Base-by-base conservation (phyloP, 352 stramenopile genomes). In the Globisporangium ultimum region DNA sequence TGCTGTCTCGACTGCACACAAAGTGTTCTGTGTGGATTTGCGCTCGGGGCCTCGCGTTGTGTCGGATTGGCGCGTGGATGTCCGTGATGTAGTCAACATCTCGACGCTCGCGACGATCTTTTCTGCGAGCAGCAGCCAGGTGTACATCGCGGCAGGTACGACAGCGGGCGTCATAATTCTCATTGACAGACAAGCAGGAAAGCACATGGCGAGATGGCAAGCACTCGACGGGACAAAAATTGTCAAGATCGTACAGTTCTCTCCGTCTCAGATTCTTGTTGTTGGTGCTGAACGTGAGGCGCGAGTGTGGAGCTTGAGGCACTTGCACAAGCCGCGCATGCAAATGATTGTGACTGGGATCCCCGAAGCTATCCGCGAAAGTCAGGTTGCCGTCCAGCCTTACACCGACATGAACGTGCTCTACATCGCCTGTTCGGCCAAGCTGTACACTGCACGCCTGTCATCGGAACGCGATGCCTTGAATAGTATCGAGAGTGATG, bases 271-370 rank as follows among this genome's bases (percentile, higher is more conserved):
- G 34, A 48, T 92, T 24, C 58, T 92, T 17, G 77, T 89, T 1
- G 74, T 90, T 2, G 78, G 82, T 0, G 68, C 66, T 1, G 82
- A 92, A 28, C 78, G 80, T 20, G 83, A 92, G 53, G 83, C 80
- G 12, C 72, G 78, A 3, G 76, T 92, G 56, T 92, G 78, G 78
- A 68, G 74, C 5, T 48, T 88, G 28, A 54, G 53, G 2, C 48
- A 60, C 6, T 42, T 70, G 14, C 47, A 48, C 2, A 69, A 71
- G 2, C 74, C 73, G 0, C 61, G 72, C 22, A 63, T 84, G 9
- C 62, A 71, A 12, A 74, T 88, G 74, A 60, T 74, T 11, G 64
- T 92, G 28, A 63, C 66, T 0, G 75, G 80, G n/a, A 59, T 90
- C 1, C 83, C 83, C 0, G 83, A 92, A 42, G 68, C 68, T 0